Evolutionary conservation across 192 early-diverging fungal species (phyloP).

Genomic region (Entophlyctis luteolus): DNA sequence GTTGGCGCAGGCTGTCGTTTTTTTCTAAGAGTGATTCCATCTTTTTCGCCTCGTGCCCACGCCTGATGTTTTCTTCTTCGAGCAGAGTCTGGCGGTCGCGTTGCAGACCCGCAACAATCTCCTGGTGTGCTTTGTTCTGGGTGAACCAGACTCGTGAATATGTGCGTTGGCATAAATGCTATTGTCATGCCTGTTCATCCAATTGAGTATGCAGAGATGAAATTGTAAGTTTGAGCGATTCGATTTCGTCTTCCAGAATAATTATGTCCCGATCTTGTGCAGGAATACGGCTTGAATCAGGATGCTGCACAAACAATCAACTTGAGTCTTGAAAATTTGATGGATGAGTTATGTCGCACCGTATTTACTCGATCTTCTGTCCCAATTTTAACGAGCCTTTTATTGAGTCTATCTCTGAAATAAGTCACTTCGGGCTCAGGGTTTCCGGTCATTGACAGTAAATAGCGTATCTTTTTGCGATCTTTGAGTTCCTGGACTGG

Average conservation of each 20-base stretch:
- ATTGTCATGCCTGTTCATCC: constrained; percentile 43
- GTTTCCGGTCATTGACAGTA: constrained; percentile 34
- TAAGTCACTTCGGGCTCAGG: constrained; percentile 50
- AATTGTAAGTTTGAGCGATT: constrained; percentile 43
- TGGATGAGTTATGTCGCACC: not conserved
- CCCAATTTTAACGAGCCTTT: constrained; percentile 38
- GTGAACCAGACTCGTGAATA: no score
- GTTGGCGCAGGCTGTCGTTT: constrained; percentile 30
- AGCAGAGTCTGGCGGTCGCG: constrained; percentile 38
- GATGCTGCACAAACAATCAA: not conserved
- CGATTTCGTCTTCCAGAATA: constrained; percentile 46
- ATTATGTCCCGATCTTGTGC: constrained; percentile 32
- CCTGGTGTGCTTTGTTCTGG: constrained; percentile 44
- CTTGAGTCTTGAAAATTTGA: not conserved
- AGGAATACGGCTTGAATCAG: not conserved
- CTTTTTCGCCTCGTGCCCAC: constrained; percentile 39
- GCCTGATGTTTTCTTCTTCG: constrained; percentile 46
- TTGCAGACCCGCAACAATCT: constrained; percentile 39
- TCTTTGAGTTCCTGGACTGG: constrained; percentile 62
- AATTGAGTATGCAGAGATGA: constrained; percentile 47
- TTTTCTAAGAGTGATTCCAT: constrained; percentile 44
- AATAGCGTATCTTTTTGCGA: constrained; percentile 58
- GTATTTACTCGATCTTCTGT: not conserved
- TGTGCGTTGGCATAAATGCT: not conserved
- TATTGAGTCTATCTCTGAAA: constrained; percentile 45